phyloP scores from a whole-genome alignment of 352 stramenopile genomes.

The Pythium plurisporium region DNA sequence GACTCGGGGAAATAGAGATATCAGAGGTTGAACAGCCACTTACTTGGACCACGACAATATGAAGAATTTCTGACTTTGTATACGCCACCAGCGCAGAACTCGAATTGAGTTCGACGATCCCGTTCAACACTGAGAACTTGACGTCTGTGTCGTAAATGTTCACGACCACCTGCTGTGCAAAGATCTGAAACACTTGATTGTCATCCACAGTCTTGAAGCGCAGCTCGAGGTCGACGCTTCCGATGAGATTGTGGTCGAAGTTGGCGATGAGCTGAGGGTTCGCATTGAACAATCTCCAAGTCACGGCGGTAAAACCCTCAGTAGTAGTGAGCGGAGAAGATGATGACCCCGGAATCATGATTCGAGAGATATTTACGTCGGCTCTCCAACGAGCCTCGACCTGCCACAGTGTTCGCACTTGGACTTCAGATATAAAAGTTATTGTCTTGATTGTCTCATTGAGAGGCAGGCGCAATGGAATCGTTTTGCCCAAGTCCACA shows the following conservation, averaged over 20 bases:
- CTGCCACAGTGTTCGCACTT: slow-evolving; percentile 8
- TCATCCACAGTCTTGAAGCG: slow-evolving; percentile 1
- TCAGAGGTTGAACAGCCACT: not conserved
- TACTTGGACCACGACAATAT: slow-evolving; percentile 8
- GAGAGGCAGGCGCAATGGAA: slow-evolving; percentile 2
- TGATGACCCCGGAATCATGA: slow-evolving; percentile 11
- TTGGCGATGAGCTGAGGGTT: not conserved
- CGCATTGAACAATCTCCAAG: slow-evolving; percentile 11
- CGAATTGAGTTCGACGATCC: not conserved
- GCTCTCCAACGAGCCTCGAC: slow-evolving; percentile 6
- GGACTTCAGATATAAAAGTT: not conserved
- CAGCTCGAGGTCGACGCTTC: not conserved
- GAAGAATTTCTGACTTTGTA: not conserved
- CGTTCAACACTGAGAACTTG: slow-evolving; percentile 4
- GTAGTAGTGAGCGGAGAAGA: not conserved
- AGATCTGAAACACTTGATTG: not conserved
- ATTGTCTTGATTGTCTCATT: slow-evolving; percentile 5
- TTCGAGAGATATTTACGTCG: not conserved
- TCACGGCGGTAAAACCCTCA: not conserved
- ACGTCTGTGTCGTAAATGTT: slow-evolving; percentile 5
- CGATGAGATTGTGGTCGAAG: not conserved
- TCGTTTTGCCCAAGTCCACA: not conserved
- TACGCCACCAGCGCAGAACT: not conserved
- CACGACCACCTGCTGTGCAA: not conserved
- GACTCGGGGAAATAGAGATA: not conserved